Conservation (phyloP, 1,284 basidiomycete genomes). For the Pterulicium gracile region DNA sequence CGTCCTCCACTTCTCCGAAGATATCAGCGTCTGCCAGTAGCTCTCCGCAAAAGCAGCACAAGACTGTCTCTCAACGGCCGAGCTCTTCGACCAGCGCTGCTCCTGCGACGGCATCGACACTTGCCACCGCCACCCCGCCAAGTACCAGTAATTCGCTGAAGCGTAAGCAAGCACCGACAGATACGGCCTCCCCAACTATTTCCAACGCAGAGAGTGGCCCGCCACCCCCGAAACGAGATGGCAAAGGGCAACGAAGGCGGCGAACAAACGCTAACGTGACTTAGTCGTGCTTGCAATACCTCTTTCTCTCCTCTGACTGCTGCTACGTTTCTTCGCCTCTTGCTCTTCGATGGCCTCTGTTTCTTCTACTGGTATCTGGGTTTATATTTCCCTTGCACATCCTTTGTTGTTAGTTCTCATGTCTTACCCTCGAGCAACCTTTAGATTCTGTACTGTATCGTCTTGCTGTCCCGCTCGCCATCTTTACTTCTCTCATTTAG, state of each 20-base stretch:
- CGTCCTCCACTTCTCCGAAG: slow-evolving; percentile 36
- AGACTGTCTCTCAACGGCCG: slow-evolving; percentile 32
- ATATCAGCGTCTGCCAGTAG: slow-evolving; percentile 33
- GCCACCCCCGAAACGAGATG: slow-evolving; percentile 27
- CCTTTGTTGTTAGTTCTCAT: slow-evolving; percentile 8
- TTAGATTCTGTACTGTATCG: neutral
- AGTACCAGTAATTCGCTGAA: slow-evolving; percentile 47
- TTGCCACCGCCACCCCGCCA: slow-evolving; percentile 32
- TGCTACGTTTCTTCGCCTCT: neutral
- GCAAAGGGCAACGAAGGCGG: slow-evolving; percentile 28
- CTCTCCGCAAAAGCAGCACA: slow-evolving; percentile 44
- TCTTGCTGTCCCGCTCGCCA: neutral
- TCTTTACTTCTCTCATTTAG: neutral
- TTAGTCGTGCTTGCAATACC: neutral
- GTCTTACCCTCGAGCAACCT: neutral
- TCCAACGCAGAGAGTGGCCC: slow-evolving; percentile 23
- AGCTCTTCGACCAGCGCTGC: slow-evolving; percentile 30
- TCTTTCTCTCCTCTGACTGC: too few species aligned
- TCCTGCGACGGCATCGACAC: slow-evolving; percentile 29
- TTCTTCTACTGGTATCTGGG: neutral
- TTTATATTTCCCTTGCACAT: slow-evolving; percentile 14
- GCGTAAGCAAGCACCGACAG: slow-evolving; percentile 44
- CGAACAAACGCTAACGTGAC: neutral
- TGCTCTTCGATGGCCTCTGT: neutral
- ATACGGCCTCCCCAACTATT: slow-evolving; percentile 35